Conservation (phyloP, 2,329 filamentous ascomycete species). For the Pseudogymnoascus sp. region DNA sequence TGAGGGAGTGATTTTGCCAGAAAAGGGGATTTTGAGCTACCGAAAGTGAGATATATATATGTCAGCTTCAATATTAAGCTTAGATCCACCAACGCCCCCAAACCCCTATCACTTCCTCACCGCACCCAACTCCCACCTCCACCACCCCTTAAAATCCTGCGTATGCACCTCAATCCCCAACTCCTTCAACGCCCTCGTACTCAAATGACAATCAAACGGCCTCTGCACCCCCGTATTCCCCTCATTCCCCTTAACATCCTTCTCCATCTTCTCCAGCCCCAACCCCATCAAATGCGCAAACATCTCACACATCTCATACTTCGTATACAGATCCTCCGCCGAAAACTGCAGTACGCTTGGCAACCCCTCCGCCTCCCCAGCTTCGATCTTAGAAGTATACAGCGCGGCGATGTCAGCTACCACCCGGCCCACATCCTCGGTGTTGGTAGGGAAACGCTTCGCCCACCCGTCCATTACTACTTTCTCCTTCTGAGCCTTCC, state of each 20-base stretch:
- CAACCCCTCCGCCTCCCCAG: slow-evolving; percentile 33
- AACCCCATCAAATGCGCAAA: slow-evolving; percentile 77
- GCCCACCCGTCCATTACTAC: slow-evolving; percentile 85
- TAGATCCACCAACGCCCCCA: not conserved
- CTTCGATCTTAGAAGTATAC: not conserved
- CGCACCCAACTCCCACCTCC: slow-evolving; percentile 58
- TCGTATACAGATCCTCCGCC: slow-evolving; percentile 79
- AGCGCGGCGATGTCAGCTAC: slow-evolving; percentile 52
- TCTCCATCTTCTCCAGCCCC: slow-evolving; percentile 59
- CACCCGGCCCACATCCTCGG: slow-evolving; percentile 76
- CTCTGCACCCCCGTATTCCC: slow-evolving; percentile 66
- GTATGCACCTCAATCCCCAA: slow-evolving; percentile 70
- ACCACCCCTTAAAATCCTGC: slow-evolving; percentile 74
- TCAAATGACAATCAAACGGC: slow-evolving; percentile 84
- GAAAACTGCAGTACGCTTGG: slow-evolving; percentile 77
- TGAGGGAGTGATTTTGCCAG: no score
- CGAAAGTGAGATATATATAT: not conserved
- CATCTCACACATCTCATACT: slow-evolving; percentile 78
- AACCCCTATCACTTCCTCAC: slow-evolving; percentile 34
- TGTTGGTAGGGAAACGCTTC: slow-evolving; percentile 79
- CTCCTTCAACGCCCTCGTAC: slow-evolving; percentile 65
- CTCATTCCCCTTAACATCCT: slow-evolving; percentile 67
- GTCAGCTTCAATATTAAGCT: not conserved
- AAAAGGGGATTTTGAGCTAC: not conserved
- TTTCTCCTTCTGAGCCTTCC: slow-evolving; percentile 59